phyloP scores from a whole-genome alignment of 495 filamentous ascomycete species.

The Lasiosphaeris hirsuta region DNA sequence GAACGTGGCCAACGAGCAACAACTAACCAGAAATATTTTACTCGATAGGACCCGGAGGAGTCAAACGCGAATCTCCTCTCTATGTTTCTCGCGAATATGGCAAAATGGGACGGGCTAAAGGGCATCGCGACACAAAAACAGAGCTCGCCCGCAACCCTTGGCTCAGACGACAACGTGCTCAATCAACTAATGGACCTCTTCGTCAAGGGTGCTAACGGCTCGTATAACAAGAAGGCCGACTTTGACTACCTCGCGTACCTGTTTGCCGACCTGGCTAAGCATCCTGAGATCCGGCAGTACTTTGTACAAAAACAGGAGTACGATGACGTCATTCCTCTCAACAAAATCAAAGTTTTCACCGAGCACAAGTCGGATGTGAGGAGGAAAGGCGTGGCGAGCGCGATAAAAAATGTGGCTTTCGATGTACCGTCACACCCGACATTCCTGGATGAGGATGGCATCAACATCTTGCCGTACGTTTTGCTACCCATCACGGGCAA shows the following conservation, averaged over 20 bases:
- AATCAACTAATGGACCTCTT: constrained; percentile 95
- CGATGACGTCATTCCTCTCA: constrained; percentile 74
- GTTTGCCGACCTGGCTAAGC: constrained; percentile 87
- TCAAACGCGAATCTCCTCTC: constrained; percentile 77
- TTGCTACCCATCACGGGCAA: constrained; percentile 63
- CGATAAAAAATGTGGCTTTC: constrained; percentile 82
- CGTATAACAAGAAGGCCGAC: constrained; percentile 79
- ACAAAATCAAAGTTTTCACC: constrained; percentile 88
- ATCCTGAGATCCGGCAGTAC: constrained; percentile 68
- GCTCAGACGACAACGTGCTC: constrained; percentile 70
- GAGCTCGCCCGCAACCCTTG: constrained; percentile 51
- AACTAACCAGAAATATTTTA: background rate
- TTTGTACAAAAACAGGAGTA: constrained; percentile 71
- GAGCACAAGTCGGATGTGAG: constrained; percentile 77
- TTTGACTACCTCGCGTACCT: constrained; percentile 92
- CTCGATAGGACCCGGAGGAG: constrained; percentile 47
- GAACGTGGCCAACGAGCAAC: background rate
- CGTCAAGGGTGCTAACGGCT: constrained; percentile 78
- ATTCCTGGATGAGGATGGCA: constrained; percentile 64
- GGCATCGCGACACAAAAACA: constrained; percentile 64
- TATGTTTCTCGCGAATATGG: constrained; percentile 91
- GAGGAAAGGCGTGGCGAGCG: constrained; percentile 84
- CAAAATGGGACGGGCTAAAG: constrained; percentile 70
- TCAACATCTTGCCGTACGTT: constrained; percentile 83
- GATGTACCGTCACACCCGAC: constrained; percentile 65